These are phyloP conservation scores for Plasmodium knowlesi DNA, from an alignment of 169 alveolate genomes.

Conservation along the genomic window DNA sequence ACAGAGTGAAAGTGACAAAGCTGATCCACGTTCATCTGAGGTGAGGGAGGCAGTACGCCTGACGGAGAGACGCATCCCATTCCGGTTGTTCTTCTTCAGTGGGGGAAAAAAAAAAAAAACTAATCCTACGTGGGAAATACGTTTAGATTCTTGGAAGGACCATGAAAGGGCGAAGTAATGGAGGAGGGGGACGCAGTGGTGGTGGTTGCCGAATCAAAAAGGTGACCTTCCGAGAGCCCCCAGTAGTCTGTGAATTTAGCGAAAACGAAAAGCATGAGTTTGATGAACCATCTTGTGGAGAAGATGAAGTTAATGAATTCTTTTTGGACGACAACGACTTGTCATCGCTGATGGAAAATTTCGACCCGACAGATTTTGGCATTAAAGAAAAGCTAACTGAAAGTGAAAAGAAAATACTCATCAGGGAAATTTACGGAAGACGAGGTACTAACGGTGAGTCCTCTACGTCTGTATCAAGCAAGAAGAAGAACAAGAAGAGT, in stretches of 20 bases:
- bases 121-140: not conserved
- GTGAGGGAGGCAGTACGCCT: not conserved
- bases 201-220: constrained; percentile 4
- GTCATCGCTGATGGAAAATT: constrained; percentile 16
- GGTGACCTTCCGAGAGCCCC: constrained; percentile 34
- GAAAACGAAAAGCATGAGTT: constrained; percentile 48
- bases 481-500: not conserved
- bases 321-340: constrained; percentile 13
- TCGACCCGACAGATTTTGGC: constrained; percentile 70
- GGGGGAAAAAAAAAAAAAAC: not conserved
- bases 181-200: not conserved
- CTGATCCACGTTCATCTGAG: not conserved
- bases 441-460: not conserved
- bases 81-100: not conserved
- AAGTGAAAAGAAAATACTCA: constrained; percentile 63
- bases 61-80: not conserved
- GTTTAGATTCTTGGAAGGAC: not conserved
- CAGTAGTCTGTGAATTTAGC: not conserved
- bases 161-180: not conserved
- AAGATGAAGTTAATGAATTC: not conserved
- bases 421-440: constrained; percentile 52
- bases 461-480: not conserved
- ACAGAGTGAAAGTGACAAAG: not conserved
- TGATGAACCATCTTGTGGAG: constrained; percentile 2
- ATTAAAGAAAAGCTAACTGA: constrained; percentile 73